phyloP scores from a whole-genome alignment of 2,329 filamentous ascomycete species.

The Calonectria crousiana region DNA sequence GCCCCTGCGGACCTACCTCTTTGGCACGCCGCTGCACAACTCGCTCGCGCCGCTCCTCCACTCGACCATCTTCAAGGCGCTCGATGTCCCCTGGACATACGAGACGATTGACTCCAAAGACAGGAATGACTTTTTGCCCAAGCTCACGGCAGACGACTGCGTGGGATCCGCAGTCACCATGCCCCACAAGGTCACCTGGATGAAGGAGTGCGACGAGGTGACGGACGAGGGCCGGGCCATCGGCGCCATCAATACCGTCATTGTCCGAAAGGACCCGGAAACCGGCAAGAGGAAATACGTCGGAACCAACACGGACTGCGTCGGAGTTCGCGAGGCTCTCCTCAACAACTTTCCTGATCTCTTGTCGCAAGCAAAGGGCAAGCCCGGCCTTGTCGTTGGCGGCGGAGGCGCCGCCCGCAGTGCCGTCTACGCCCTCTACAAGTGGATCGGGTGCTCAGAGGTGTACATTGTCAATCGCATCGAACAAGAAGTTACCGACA shows the following conservation, averaged over 20 bases:
- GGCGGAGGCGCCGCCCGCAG: conserved; percentile 20
- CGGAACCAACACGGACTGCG: conserved; percentile 23
- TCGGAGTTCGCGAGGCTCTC: conserved; percentile 21
- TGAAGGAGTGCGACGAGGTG: conserved; percentile 22
- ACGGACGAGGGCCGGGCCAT: conserved; percentile 20
- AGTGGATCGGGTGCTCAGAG: conserved; percentile 20
- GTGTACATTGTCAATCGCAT: conserved; percentile 21
- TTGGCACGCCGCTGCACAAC: conserved; percentile 12
- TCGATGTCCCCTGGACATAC: conserved; percentile 23
- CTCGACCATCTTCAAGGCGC: conserved; percentile 17
- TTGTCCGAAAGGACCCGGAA: not conserved
- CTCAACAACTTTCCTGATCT: conserved; percentile 16
- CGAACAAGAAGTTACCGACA: conserved; percentile 7
- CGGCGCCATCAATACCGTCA: conserved; percentile 24
- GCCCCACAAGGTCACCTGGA: conserved; percentile 24
- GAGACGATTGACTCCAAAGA: conserved; percentile 14
- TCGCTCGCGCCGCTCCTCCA: conserved; percentile 19
- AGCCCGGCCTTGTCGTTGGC: conserved; percentile 18
- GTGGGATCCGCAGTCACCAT: conserved; percentile 22
- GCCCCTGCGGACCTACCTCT: conserved; percentile 15
- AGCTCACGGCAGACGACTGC: conserved; percentile 14
- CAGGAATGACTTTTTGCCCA: conserved; percentile 22
- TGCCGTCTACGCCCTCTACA: conserved; percentile 17
- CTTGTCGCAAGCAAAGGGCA: not conserved
- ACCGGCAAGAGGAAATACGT: conserved; percentile 16